Percentiles rank a stretch among this genome's conserved stretches.
phyloP scores from a whole-genome alignment of 495 filamentous ascomycete species.

The Xylaria palmicola region DNA sequence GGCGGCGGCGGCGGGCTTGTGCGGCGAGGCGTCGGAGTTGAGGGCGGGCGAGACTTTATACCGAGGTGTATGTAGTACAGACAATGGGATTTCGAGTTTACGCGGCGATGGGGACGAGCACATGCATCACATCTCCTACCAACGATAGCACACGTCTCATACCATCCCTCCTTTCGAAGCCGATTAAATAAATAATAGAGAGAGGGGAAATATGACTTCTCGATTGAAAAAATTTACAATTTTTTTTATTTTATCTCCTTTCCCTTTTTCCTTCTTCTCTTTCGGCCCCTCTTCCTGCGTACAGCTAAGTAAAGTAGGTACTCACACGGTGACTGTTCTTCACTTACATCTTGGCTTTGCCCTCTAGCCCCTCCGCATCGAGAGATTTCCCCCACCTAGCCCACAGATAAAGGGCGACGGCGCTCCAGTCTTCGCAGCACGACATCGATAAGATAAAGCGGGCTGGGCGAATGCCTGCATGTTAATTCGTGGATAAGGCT shows the following conservation, averaged over 20 bases:
- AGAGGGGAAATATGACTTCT: no score
- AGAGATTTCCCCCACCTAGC: background rate
- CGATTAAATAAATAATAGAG: background rate
- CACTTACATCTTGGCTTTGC: background rate
- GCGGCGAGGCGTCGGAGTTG: background rate
- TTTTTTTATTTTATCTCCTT: background rate
- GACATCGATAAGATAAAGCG: conserved; percentile 1
- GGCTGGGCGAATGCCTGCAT: background rate
- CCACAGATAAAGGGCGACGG: background rate
- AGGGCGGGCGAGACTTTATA: background rate
- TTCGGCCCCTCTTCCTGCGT: background rate
- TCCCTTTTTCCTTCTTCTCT: background rate
- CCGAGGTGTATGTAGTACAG: background rate
- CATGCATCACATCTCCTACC: background rate
- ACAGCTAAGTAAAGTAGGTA: no score
- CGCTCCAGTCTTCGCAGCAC: background rate
- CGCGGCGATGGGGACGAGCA: no score
- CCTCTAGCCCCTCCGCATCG: background rate
- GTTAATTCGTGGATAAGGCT: conserved; percentile 9
- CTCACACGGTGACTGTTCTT: background rate
- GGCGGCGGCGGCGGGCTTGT: no score
- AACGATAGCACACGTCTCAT: no score
- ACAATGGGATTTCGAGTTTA: no score
- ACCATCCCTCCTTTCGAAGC: background rate
- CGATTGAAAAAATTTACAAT: no score